Evolutionary conservation across 768 basidiomycete genomes (phyloP).

Genomic region (Dentipellis sp.): DNA sequence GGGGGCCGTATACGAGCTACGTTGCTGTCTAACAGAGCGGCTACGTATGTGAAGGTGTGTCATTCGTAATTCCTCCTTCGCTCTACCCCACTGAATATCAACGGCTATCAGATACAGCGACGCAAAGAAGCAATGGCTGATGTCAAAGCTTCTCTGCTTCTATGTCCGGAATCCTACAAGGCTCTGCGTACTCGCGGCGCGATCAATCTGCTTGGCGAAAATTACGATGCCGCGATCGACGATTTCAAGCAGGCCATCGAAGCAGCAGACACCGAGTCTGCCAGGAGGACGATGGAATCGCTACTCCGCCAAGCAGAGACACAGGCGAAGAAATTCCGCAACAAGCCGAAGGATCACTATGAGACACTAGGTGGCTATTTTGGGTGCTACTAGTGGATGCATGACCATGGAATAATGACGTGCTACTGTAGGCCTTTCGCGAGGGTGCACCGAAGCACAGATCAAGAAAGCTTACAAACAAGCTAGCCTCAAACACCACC

Average conservation of each 20-base stretch:
- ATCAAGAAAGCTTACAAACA: constrained; percentile 89
- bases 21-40: neutral
- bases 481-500: constrained; percentile 79
- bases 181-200: neutral
- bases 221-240: neutral
- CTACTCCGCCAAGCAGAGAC: neutral
- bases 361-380: neutral
- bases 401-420: neutral
- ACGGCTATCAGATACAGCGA: neutral
- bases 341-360: neutral
- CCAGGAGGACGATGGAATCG: neutral
- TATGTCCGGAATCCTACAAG: neutral
- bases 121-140: neutral
- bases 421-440: constrained; percentile 29
- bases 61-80: neutral
- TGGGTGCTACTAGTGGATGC: neutral
- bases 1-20: neutral
- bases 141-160: neutral
- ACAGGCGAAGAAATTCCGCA: neutral
- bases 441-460: constrained; percentile 57
- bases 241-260: neutral
- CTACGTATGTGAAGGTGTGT: neutral
- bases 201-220: neutral
- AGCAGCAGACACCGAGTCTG: neutral
- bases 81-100: neutral